Evolutionary conservation across 2,329 filamentous ascomycete species (phyloP), one percentile per base, ranked within the genome.

Genomic region (Arthrobotrys sinensis): DNA sequence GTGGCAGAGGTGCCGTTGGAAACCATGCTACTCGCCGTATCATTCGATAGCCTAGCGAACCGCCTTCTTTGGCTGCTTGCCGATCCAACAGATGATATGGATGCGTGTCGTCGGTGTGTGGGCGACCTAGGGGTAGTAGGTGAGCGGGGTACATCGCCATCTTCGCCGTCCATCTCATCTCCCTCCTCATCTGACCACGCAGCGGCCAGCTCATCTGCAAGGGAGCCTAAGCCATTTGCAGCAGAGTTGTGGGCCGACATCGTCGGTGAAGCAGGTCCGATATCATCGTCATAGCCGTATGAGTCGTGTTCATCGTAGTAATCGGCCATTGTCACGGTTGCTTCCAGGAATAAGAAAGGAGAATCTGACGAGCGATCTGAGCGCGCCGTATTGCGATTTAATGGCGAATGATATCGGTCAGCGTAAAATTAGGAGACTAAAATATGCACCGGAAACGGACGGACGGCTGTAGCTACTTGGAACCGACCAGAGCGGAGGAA

Each of bases 151-250:
- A 68, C 21, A 12, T 65, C 65, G 16, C 64, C 79, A 38, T 79
- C 70, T 52, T 68, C 73, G 50, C 76, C 69, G 38, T 69, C 65
- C 32, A 72, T 46, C 36, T 79, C 69, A 45, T 76, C 70, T 4
- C 45, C 76, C 21, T 79, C 79, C n/a, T 75, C 76, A 38, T 90
- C 90, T 50, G 89, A 90, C 83, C 92, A 89, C 3, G 91, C 90
- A 82, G 92, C 92, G 0, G 91, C 93, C 57, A 96, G 86, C 84
- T 96, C 93, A 84, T 95, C 93, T 1, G 93, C 93, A 60, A 96
- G 84, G 81, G 93, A 94, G 36, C 92, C 93, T 21, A 77, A 62
- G 32, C 91, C 91, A 79, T 89, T 89, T 19, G 52, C 19, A 21
- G 75, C 75, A 55, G 67, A 14, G 34, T 24, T 46, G 11, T 63